phyloP scores from a whole-genome alignment of 106 monocot genomes.

The Xerophyta viscosa region DNA sequence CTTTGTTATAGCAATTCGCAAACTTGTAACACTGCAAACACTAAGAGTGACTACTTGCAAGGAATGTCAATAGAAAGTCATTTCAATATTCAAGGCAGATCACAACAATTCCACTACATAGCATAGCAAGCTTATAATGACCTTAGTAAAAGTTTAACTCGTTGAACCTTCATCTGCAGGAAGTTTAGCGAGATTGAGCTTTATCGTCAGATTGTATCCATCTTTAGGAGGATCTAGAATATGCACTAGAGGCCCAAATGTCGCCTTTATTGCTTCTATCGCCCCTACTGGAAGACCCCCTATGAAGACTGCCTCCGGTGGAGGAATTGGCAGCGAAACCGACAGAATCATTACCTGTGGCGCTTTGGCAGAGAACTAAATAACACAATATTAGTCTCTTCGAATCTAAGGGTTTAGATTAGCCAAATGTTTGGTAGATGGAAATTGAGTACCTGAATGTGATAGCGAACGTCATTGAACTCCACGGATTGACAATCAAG shows the following conservation, averaged over 20 bases:
- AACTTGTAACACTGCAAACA: no score
- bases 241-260: constrained; percentile 62
- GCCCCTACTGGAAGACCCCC: constrained; percentile 79
- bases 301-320: constrained; percentile 59
- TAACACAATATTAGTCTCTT: background rate
- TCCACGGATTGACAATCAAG: constrained; percentile 96
- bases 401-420: no score
- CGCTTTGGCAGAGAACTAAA: constrained; percentile 72
- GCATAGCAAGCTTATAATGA: constrained; percentile 48
- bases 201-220: constrained; percentile 94
- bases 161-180: constrained; percentile 91
- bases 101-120: background rate
- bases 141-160: constrained; percentile 69
- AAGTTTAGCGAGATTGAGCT: constrained; percentile 77
- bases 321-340: constrained; percentile 65
- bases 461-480: constrained; percentile 96
- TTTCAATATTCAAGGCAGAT: no score
- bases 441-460: constrained; percentile 60
- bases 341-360: constrained; percentile 77
- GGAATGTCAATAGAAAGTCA: no score
- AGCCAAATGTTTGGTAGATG: background rate
- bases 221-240: constrained; percentile 98
- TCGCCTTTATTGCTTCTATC: constrained; percentile 82
- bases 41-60: no score
- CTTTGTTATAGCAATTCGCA: no score